Conservation (phyloP, 345 rosid species). For the Dipteronia dyeriana region DNA sequence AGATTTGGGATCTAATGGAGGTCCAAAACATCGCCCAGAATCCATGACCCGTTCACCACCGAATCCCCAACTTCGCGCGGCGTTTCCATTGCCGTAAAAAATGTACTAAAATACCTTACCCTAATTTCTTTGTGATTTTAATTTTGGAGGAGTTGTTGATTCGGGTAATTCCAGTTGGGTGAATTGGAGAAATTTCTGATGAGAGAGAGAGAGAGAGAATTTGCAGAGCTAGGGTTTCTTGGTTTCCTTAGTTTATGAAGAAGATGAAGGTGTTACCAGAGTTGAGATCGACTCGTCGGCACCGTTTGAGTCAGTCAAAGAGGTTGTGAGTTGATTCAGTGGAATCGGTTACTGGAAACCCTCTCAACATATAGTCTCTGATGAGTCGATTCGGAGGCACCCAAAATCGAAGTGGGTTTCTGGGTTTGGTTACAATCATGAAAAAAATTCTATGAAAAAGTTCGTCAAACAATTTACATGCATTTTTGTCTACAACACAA, state of each 20-base stretch:
- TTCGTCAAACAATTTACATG: too few species aligned
- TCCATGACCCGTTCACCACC: conserved; percentile 89
- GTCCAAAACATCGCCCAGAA: conserved; percentile 61
- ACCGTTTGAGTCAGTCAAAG: background rate
- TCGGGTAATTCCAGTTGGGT: conserved; percentile 45
- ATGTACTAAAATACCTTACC: too few species aligned
- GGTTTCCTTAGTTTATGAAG: too few species aligned
- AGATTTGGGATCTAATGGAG: conserved; percentile 90
- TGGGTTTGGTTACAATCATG: too few species aligned
- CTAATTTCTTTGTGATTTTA: background rate
- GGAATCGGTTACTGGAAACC: conserved; percentile 96
- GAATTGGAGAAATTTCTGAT: conserved; percentile 53
- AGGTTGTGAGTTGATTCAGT: conserved; percentile 66
- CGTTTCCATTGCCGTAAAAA: conserved; percentile 41
- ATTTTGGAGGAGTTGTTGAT: background rate
- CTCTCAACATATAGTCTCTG: conserved; percentile 35
- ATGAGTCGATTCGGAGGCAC: conserved; percentile 28
- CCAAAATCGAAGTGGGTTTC: too few species aligned
- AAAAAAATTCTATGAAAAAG: background rate
- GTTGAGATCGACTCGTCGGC: conserved; percentile 46
- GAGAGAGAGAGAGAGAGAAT: too few species aligned
- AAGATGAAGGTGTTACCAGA: conserved; percentile 20
- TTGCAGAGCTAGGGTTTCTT: too few species aligned
- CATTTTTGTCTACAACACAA: too few species aligned
- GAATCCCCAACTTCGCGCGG: conserved; percentile 91